Conservation (phyloP, 805 yeast genomes). For the Lipomyces anomalus region DNA sequence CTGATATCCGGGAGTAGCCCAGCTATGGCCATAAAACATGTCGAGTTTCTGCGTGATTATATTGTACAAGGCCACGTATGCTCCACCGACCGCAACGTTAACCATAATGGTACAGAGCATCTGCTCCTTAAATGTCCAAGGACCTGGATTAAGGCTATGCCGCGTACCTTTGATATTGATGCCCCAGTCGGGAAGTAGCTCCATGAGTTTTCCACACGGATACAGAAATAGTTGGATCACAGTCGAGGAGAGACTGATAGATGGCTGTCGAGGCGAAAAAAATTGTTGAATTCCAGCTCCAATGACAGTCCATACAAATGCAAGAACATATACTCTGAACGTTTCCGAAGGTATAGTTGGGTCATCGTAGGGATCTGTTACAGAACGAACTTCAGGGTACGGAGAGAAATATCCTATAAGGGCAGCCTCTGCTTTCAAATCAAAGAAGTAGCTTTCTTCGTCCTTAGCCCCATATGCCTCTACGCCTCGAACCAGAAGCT, state of each 20-base stretch:
- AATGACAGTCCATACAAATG: conserved; percentile 29
- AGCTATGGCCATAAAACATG: conserved; percentile 32
- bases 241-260: conserved; percentile 44
- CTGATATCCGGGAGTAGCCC: conserved; percentile 43
- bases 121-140: conserved; percentile 59
- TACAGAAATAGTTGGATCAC: conserved; percentile 56
- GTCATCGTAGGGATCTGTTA: conserved; percentile 55
- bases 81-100: conserved; percentile 12
- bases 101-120: conserved; percentile 46
- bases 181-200: conserved; percentile 42
- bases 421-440: conserved; percentile 11
- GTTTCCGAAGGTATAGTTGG: conserved; percentile 47
- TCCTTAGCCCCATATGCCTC: conserved; percentile 5
- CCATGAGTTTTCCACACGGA: conserved; percentile 50
- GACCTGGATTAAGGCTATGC: conserved; percentile 49
- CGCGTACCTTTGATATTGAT: conserved; percentile 35
- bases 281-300: conserved; percentile 32
- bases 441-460: conserved; percentile 8
- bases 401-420: conserved; percentile 33
- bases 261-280: conserved; percentile 53
- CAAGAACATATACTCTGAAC: conserved; percentile 47
- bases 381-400: conserved; percentile 61
- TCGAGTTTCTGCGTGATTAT: conserved; percentile 32
- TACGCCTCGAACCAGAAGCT: conserved; percentile 10
- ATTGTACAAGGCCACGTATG: conserved; percentile 26